Conservation (phyloP, 345 rosid genomes). For the Eutrema heterophyllum region DNA sequence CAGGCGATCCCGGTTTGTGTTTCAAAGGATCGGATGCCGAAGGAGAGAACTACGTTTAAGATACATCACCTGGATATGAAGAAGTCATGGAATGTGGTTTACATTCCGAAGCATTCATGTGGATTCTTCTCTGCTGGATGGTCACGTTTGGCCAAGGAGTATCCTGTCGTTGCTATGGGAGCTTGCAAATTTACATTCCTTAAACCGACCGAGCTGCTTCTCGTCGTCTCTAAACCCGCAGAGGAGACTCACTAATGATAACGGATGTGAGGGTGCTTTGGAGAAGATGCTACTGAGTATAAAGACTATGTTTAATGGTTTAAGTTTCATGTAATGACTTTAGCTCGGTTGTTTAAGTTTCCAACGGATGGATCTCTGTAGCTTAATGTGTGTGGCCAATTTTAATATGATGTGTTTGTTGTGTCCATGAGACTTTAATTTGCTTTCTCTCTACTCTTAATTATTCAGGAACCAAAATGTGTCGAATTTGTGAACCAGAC, state of each 20-base stretch:
- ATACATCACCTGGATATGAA: neutral
- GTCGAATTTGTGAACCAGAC: too few relatives aligned
- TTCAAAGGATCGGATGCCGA: neutral
- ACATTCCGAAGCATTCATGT: fast-evolving
- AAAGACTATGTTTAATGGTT: neutral
- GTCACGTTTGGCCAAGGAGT: neutral
- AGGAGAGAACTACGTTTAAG: neutral
- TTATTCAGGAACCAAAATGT: too few relatives aligned
- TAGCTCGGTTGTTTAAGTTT: too few relatives aligned
- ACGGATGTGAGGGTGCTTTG: neutral
- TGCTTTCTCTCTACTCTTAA: too few relatives aligned
- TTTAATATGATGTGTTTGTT: too few relatives aligned
- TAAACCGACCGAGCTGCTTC: neutral
- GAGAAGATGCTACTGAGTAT: neutral
- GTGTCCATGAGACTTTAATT: too few relatives aligned
- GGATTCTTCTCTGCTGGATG: neutral
- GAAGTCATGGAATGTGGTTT: neutral
- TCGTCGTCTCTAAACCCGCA: neutral
- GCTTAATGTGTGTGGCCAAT: too few relatives aligned
- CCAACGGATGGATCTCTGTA: too few relatives aligned
- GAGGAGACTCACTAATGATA: neutral
- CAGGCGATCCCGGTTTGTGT: neutral
- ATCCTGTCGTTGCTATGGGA: neutral
- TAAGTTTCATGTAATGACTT: too few relatives aligned
- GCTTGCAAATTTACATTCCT: neutral